phyloP scores from a whole-genome alignment of 805 yeast genomes.

The Nakazawaea ishiwadae region DNA sequence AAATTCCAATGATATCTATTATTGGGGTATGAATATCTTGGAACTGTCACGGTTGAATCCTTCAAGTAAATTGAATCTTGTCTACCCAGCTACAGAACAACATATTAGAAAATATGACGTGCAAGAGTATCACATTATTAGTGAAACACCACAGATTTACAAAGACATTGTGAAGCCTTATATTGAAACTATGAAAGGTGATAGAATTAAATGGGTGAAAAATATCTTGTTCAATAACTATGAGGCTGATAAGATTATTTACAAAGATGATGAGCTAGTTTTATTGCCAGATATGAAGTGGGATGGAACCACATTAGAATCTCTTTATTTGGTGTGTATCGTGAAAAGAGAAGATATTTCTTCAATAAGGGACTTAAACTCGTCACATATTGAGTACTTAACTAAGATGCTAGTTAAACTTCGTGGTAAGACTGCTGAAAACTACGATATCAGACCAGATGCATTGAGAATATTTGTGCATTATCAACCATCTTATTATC shows the following conservation, averaged over 20 bases:
- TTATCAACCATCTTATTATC: slow-evolving; percentile 95
- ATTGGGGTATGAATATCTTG: slow-evolving; percentile 66
- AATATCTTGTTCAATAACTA: slow-evolving; percentile 79
- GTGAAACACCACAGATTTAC: slow-evolving; percentile 82
- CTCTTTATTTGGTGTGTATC: slow-evolving; percentile 75
- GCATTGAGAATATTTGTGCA: slow-evolving; percentile 78
- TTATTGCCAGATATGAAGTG: slow-evolving; percentile 95
- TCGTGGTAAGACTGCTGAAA: slow-evolving; percentile 38
- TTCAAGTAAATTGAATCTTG: slow-evolving; percentile 66
- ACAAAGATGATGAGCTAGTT: slow-evolving; percentile 64
- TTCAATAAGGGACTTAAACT: slow-evolving; percentile 70
- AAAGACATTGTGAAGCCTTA: slow-evolving; percentile 60
- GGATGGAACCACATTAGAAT: slow-evolving; percentile 69
- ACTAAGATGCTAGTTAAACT: slow-evolving; percentile 41
- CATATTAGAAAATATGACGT: slow-evolving; percentile 75
- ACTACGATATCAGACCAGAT: slow-evolving; percentile 44
- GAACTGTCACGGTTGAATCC: slow-evolving; percentile 47
- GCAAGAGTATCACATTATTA: slow-evolving; percentile 55
- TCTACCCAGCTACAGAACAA: slow-evolving; percentile 84
- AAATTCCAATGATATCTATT: slow-evolving; percentile 78
- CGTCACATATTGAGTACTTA: slow-evolving; percentile 55
- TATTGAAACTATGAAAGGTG: slow-evolving; percentile 70
- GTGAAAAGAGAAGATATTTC: slow-evolving; percentile 65
- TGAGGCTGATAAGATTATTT: slow-evolving; percentile 78
- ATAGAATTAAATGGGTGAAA: slow-evolving; percentile 82